Conservation (phyloP, 371 early-diverging fungal genomes). For the Hamiltosporidium tvaerminnensis region DNA sequence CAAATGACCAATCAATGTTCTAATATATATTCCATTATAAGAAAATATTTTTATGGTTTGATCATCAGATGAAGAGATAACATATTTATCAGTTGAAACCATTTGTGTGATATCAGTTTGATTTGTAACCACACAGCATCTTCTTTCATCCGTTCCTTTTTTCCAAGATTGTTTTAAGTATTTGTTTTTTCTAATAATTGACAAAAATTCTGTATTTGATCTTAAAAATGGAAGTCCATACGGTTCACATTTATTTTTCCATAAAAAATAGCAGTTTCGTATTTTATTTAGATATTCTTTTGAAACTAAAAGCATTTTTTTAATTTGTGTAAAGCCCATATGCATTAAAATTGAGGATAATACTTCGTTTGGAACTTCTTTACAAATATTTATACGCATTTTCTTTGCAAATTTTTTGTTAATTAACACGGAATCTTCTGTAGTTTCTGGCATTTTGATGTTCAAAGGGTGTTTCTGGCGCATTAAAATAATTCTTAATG, state of each 20-base stretch:
- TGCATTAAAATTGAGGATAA: no score
- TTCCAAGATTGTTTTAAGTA: neutral
- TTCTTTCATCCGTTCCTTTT: neutral
- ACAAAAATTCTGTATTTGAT: neutral
- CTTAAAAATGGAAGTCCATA: neutral
- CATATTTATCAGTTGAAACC: neutral
- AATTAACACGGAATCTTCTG: no score
- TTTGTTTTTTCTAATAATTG: neutral
- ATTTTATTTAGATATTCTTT: neutral
- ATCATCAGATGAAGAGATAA: slow-evolving; percentile 2
- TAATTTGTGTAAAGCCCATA: no score
- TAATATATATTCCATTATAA: slow-evolving; percentile 56
- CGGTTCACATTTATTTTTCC: neutral
- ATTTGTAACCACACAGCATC: neutral
- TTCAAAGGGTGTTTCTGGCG: no score
- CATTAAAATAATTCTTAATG: no score
- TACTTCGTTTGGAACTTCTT: no score
- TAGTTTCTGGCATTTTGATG: no score
- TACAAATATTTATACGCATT: no score
- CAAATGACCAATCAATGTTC: slow-evolving; percentile 66
- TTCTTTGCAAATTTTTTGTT: no score
- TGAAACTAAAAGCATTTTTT: no score
- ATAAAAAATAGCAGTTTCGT: neutral
- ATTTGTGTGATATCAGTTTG: slow-evolving; percentile 1
- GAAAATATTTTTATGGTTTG: neutral